These are phyloP conservation scores for Castanea crenata DNA, from an alignment of 306 rosid genomes.

Conservation along the genomic window DNA sequence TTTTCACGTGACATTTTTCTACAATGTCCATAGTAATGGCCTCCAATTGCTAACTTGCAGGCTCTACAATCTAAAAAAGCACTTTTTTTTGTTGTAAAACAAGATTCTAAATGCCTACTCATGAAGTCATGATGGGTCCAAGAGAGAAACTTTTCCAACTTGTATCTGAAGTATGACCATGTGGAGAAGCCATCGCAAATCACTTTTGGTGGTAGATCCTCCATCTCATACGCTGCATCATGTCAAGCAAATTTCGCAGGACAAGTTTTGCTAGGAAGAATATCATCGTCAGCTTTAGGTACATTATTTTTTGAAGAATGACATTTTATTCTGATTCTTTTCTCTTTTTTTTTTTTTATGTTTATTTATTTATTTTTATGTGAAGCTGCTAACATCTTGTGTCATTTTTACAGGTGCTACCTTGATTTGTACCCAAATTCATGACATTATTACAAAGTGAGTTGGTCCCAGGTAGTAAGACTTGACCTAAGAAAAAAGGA, in stretches of 20 bases:
- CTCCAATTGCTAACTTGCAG: background rate
- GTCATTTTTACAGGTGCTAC: background rate
- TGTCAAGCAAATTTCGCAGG: background rate
- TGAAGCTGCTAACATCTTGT: background rate
- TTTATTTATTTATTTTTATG: no score
- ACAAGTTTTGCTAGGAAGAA: background rate
- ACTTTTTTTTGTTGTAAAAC: background rate
- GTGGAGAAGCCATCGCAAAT: background rate
- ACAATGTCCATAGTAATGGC: background rate
- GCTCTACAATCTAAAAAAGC: background rate
- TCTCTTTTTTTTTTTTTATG: no score
- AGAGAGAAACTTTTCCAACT: background rate
- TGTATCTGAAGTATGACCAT: background rate
- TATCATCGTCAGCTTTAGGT: background rate
- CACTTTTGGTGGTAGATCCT: background rate
- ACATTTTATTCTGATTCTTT: background rate
- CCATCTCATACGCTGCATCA: background rate
- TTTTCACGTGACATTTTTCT: background rate
- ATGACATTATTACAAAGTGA: background rate
- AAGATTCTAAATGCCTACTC: background rate
- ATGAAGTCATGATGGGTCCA: background rate
- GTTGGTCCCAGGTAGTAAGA: background rate
- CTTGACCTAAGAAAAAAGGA: no score
- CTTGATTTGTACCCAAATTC: background rate
- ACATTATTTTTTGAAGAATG: background rate